Percentiles rank a stretch among this genome's conserved stretches.
Conservation (phyloP, 768 basidiomycete species). For the Gymnopilus junonius region DNA sequence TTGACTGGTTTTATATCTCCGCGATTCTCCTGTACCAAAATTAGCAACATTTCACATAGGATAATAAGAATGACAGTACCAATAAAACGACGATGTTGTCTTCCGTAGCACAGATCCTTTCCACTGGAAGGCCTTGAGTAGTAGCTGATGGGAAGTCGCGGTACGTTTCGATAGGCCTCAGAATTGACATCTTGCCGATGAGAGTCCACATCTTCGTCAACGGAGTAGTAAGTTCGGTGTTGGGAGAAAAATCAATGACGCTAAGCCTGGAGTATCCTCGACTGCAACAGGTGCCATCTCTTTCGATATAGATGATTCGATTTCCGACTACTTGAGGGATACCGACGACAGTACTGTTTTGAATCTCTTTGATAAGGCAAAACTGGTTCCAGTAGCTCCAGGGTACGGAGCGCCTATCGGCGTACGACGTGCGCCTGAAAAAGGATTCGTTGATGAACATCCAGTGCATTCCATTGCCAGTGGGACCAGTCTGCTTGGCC, state of each 20-base stretch:
- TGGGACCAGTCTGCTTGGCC: conserved; percentile 41
- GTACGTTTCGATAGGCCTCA: conserved; percentile 45
- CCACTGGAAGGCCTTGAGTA: conserved; percentile 48
- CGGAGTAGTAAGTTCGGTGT: conserved; percentile 37
- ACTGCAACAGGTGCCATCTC: conserved; percentile 30
- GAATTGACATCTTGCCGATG: conserved; percentile 42
- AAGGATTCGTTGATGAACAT: conserved; percentile 59
- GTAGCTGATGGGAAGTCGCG: conserved; percentile 49
- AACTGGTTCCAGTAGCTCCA: conserved; percentile 63
- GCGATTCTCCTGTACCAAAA: conserved; percentile 37
- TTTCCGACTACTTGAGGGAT: conserved; percentile 50
- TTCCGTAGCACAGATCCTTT: conserved; percentile 59
- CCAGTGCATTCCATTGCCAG: conserved; percentile 45
- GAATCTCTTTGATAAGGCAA: conserved; percentile 49
- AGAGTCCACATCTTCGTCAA: conserved; percentile 43
- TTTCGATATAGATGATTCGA: conserved; percentile 50
- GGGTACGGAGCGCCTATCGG: conserved; percentile 47
- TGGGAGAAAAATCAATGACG: conserved; percentile 50
- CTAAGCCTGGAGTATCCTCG: conserved; percentile 35
- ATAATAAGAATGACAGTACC: conserved; percentile 37
- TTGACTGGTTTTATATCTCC: conserved; percentile 45
- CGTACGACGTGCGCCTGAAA: conserved; percentile 47
- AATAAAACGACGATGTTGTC: conserved; percentile 63
- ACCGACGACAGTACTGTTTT: conserved; percentile 31
- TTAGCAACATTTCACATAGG: not conserved